Evolutionary conservation across 306 rosid genomes (phyloP).

Genomic region (Vigna reflexopilosa): DNA sequence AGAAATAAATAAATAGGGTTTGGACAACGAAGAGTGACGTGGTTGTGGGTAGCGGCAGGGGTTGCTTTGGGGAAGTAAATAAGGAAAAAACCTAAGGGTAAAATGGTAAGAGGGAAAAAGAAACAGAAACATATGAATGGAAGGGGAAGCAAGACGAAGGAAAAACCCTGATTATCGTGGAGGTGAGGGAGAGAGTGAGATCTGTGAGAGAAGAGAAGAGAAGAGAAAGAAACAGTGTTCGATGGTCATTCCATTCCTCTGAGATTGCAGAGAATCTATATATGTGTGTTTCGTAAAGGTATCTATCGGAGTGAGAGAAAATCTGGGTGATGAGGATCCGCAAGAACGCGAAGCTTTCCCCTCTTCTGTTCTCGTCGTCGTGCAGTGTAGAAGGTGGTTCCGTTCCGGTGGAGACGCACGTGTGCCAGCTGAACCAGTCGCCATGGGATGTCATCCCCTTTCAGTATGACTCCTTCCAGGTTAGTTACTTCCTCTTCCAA

Average conservation of each 20-base stretch:
- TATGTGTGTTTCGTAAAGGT: too few species aligned
- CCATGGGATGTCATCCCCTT: constrained; percentile 89
- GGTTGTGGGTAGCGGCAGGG: constrained; percentile 43
- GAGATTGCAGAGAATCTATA: constrained; percentile 16
- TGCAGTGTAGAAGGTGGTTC: constrained; percentile 40
- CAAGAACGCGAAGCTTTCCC: constrained; percentile 74
- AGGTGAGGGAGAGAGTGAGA: constrained; percentile 37
- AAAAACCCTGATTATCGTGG: constrained; percentile 70
- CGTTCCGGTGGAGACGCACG: constrained; percentile 51
- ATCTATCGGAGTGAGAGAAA: too few species aligned
- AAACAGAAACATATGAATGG: constrained; percentile 53
- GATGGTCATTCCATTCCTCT: not conserved
- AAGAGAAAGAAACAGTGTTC: not conserved
- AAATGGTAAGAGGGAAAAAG: constrained; percentile 1
- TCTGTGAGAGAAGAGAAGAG: too few species aligned
- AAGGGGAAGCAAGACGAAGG: constrained; percentile 57
- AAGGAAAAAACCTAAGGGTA: constrained; percentile 43
- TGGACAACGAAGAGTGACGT: constrained; percentile 51
- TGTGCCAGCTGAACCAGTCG: constrained; percentile 84
- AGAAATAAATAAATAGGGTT: constrained; percentile 6
- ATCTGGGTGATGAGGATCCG: constrained; percentile 75
- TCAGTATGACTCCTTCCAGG: constrained; percentile 58
- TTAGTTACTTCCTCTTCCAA: constrained; percentile 36
- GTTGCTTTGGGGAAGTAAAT: constrained; percentile 50
- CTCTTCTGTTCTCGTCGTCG: constrained; percentile 51